Evolutionary conservation across 345 rosid species (phyloP), one percentile per base, ranked within the genome.

Genomic region (Alliaria petiolata): DNA sequence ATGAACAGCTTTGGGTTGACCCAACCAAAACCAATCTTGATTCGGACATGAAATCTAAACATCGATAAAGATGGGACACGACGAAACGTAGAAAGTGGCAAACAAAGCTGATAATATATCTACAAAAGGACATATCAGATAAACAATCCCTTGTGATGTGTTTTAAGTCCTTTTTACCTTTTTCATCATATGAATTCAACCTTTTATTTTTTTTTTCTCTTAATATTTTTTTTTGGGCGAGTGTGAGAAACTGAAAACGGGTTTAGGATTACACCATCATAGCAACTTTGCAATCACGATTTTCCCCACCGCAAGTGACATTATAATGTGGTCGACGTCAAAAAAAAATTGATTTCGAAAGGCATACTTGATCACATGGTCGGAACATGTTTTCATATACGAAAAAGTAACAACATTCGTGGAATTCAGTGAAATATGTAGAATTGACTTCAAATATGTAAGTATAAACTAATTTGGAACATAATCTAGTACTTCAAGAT

Each of bases 11-110:
- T 61, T 61, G 52, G 66, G n/a, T 15, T 43, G 52, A 61, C 38
- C 52, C 35, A 61, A 61, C 65, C 20, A 40, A 59, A 61, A 46
- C 43, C 16, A 34, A 65, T 59, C 20, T 65, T 39, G 61, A 66
- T 31, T 30, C 46, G 39, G 78, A 75, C 62, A 67, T 67, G 49
- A 66, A 42, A 66, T 56, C 66, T 65, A 74, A 50, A 50, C 20
- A 50, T 33, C 8, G 62, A 66, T 31, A 43, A 50, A 43, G 68
- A 60, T 75, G 59, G 25, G 61, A 13, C 69, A 75, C 56, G 73
- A 67, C 7, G 63, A 67, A 67, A 60, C 68, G 73, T 75, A 67
- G 78, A 75, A 60, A 75, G 69, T 75, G 78, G 78, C 49, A 52
- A 75, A 51, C 78, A 75, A 67, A 67, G 63, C 16, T 66, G 72